A percentile compares a stretch with the other conserved stretches of the same genome.
These are phyloP conservation scores for Aspergillus bombycis DNA, from an alignment of 2,329 filamentous ascomycete species.

Conservation along the genomic window DNA sequence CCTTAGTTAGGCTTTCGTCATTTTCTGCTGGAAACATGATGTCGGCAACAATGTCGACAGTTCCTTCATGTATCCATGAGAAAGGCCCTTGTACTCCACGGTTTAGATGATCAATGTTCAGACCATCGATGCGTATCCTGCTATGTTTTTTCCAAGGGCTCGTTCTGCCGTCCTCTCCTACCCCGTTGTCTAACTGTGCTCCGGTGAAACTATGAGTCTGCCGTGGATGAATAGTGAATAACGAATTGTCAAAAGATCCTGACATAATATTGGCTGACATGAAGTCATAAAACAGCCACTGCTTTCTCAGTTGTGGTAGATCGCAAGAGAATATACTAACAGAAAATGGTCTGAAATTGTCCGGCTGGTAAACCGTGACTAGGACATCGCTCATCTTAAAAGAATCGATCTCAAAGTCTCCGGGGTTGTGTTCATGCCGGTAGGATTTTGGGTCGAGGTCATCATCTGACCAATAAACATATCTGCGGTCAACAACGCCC, in stretches of 20 bases:
- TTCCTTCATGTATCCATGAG: conserved; percentile 96
- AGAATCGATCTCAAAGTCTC: conserved; percentile 94
- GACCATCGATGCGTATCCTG: conserved; percentile 84
- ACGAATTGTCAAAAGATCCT: conserved; percentile 89
- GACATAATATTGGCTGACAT: conserved; percentile 94
- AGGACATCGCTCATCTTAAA: conserved; percentile 96
- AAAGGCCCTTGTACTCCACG: conserved; percentile 91
- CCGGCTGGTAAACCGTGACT: conserved; percentile 87
- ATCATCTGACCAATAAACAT: conserved; percentile 71
- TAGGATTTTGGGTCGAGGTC: conserved; percentile 81
- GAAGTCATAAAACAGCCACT: conserved; percentile 98
- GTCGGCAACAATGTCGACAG: conserved; percentile 94
- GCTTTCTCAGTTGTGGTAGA: conserved; percentile 86
- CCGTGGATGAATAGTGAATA: conserved; percentile 95
- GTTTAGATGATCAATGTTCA: conserved; percentile 96
- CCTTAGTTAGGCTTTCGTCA: conserved; percentile 87
- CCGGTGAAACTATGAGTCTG: conserved; percentile 82
- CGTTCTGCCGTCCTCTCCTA: conserved; percentile 64
- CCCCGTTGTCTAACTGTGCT: conserved; percentile 59
- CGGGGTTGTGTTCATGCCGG: conserved; percentile 82
- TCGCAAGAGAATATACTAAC: conserved; percentile 97
- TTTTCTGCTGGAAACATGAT: conserved; percentile 90
- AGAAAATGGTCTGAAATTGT: conserved; percentile 88
- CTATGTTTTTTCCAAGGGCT: conserved; percentile 95
- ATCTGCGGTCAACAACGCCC: conserved; percentile 88